Conservation (phyloP, 305 asterid genomes). For the Solanum chacoense region DNA sequence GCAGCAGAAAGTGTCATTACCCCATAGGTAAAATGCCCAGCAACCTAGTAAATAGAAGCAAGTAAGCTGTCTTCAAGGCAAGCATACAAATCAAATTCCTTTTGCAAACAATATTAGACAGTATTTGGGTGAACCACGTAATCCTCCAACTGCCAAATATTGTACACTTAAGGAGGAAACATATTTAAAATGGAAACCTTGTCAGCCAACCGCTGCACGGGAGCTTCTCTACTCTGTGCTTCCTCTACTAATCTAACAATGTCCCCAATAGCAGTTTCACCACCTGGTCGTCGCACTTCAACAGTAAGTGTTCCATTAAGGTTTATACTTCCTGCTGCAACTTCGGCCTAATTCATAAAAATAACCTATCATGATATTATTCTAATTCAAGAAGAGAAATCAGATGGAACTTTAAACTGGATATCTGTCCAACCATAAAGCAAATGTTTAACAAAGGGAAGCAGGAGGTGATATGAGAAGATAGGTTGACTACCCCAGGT, state of each 20-base stretch:
- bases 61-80: not conserved
- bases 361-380: constrained; percentile 6
- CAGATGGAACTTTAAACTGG: constrained; percentile 1
- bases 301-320: constrained; percentile 79
- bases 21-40: constrained; percentile 94
- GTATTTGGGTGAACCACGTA: not conserved
- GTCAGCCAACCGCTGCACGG: constrained; percentile 95
- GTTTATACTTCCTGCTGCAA: constrained; percentile 95
- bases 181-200: constrained; percentile 38
- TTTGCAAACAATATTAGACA: not conserved
- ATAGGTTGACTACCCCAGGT: constrained; percentile 71
- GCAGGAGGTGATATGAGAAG: not conserved
- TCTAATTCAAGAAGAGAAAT: constrained; percentile 6
- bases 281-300: constrained; percentile 96
- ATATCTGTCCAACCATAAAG: not conserved
- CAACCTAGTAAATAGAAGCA: constrained; percentile 47
- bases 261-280: constrained; percentile 95
- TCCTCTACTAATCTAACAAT: constrained; percentile 97
- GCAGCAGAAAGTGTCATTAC: constrained; percentile 97
- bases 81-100: not conserved
- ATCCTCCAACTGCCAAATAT: not conserved
- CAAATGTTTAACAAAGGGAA: not conserved
- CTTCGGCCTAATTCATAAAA: constrained; percentile 58
- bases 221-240: constrained; percentile 98
- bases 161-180: not conserved